These are phyloP conservation scores for Yamadazyma sp. DNA, from an alignment of 1,139 yeast species.

Conservation along the genomic window DNA sequence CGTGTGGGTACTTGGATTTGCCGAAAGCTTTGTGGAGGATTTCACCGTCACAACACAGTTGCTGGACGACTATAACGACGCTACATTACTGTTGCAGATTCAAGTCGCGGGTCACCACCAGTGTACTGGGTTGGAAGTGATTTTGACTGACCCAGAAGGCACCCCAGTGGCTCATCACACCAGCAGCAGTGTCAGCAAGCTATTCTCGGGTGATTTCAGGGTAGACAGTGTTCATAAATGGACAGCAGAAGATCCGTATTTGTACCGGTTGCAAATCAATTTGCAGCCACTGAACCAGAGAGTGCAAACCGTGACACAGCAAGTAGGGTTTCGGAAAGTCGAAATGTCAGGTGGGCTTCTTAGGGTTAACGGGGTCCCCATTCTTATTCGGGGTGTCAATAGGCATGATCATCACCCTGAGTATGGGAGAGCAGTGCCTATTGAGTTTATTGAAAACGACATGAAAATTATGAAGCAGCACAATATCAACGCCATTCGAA, in stretches of 20 bases:
- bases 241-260: conserved; percentile 33
- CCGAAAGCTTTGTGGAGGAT: conserved; percentile 10
- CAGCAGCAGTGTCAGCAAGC: not conserved
- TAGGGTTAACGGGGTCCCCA: conserved; percentile 25
- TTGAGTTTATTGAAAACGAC: conserved; percentile 27
- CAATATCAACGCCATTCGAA: conserved; percentile 33
- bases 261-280: conserved; percentile 21
- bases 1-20: conserved; percentile 17
- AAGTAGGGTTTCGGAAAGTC: conserved; percentile 29
- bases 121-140: not conserved
- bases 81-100: conserved; percentile 3
- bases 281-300: too few species aligned
- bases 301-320: conserved; percentile 16
- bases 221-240: conserved; percentile 22
- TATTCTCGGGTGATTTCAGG: not conserved
- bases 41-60: conserved; percentile 15
- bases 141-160: too few species aligned
- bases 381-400: conserved; percentile 29
- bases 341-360: conserved; percentile 25
- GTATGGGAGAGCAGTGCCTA: conserved; percentile 32
- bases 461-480: conserved; percentile 28
- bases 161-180: too few species aligned
- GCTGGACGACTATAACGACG: conserved; percentile 11
- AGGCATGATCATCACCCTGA: conserved; percentile 33
- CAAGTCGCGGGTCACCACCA: not conserved